Conservation (phyloP, 2,329 filamentous ascomycete species). For the Hymenoscyphus occultus region DNA sequence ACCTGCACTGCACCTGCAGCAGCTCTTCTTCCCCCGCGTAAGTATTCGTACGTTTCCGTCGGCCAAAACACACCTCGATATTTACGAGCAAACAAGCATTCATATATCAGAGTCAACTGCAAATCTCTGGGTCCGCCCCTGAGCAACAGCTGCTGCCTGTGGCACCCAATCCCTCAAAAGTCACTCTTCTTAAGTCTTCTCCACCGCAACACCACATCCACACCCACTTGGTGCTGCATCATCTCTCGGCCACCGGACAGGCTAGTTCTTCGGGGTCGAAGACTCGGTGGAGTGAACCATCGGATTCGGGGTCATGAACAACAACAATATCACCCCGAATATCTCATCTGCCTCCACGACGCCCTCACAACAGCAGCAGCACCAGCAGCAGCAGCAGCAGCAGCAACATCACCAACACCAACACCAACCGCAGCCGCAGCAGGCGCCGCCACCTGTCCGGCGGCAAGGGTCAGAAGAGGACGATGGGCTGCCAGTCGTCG, state of each 20-base stretch:
- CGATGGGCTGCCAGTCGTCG: slow-evolving; percentile 8
- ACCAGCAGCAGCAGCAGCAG: no score
- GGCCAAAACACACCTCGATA: not conserved
- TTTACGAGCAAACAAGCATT: not conserved
- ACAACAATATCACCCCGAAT: not conserved
- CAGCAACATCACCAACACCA: no score
- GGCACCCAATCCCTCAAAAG: not conserved
- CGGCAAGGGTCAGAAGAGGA: not conserved
- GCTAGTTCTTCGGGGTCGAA: not conserved
- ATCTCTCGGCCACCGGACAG: not conserved
- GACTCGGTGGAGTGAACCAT: not conserved
- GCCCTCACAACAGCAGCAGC: no score
- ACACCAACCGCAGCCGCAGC: no score
- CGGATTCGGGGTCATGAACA: not conserved
- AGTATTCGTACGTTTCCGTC: not conserved
- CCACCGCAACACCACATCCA: not conserved
- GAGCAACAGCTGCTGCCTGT: not conserved
- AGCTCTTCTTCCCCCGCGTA: not conserved
- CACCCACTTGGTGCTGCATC: not conserved
- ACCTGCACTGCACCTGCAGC: not conserved
- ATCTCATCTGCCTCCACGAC: not conserved
- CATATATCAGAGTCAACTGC: not conserved
- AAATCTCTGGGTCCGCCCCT: not conserved
- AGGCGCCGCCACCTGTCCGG: not conserved
- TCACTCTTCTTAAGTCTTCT: no score